phyloP scores from a whole-genome alignment of 2,329 filamentous ascomycete species.

The Coniosporium tulheliwenetii region DNA sequence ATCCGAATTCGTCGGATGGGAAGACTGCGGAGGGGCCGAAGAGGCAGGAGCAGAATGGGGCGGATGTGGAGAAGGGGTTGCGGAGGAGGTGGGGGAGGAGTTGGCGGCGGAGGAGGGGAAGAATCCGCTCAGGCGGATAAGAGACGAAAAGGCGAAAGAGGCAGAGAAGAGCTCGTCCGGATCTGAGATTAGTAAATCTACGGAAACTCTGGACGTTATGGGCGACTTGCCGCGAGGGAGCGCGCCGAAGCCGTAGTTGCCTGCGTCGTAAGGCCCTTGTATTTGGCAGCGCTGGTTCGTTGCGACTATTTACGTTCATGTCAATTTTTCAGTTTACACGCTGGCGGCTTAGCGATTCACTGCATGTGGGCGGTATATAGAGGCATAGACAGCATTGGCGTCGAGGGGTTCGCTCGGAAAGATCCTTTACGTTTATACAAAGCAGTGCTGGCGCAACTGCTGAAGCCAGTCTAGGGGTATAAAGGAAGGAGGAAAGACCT shows the following conservation, averaged over 20 bases:
- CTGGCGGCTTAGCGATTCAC: too few relatives aligned
- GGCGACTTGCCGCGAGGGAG: too few relatives aligned
- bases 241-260: too few relatives aligned
- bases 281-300: too few relatives aligned
- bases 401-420: neutral
- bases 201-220: neutral
- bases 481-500: too few relatives aligned
- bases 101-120: conserved; percentile 16
- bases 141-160: conserved; percentile 1
- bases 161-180: conserved; percentile 2
- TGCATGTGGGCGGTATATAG: too few relatives aligned
- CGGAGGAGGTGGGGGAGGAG: conserved; percentile 10
- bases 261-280: too few relatives aligned
- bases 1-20: conserved; percentile 22
- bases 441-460: too few relatives aligned
- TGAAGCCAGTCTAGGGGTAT: too few relatives aligned
- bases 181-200: conserved; percentile 2
- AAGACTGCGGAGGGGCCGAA: conserved; percentile 12
- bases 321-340: too few relatives aligned
- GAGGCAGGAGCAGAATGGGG: conserved; percentile 4
- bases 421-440: neutral
- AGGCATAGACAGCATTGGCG: too few relatives aligned
- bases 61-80: conserved; percentile 10
- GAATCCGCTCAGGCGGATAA: neutral
- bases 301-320: too few relatives aligned